A percentile compares a stretch with the other conserved stretches of the same genome.
Evolutionary conservation across 2,329 filamentous ascomycete species (phyloP).

Genomic region (Passalora sequoiae): DNA sequence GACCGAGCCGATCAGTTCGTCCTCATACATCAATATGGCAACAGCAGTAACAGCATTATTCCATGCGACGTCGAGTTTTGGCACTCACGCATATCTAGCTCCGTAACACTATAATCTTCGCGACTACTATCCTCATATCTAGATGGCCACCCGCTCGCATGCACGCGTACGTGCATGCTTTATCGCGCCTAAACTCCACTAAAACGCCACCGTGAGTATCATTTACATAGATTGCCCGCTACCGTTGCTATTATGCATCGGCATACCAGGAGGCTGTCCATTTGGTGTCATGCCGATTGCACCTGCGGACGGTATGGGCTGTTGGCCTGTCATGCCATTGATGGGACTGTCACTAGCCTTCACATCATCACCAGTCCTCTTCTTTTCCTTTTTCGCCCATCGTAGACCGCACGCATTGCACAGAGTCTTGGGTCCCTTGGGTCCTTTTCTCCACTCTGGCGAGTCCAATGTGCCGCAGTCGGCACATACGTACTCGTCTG

Average conservation of each 20-base stretch:
- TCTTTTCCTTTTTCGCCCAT: constrained; percentile 40
- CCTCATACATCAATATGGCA: too few species aligned
- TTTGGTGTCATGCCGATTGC: constrained; percentile 14
- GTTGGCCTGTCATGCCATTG: constrained; percentile 13
- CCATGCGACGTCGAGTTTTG: too few species aligned
- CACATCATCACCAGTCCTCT: constrained; percentile 28
- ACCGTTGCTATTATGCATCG: constrained; percentile 20
- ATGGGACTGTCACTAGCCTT: constrained; percentile 20
- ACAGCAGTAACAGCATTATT: too few species aligned
- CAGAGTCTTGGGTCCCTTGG: constrained; percentile 84
- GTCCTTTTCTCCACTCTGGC: constrained; percentile 93
- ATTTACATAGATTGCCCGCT: constrained; percentile 16
- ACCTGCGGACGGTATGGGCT: constrained; percentile 13
- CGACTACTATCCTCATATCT: too few species aligned
- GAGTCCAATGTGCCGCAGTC: constrained; percentile 93
- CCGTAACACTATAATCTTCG: neutral
- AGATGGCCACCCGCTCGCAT: neutral
- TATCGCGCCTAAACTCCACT: constrained; percentile 1
- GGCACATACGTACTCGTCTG: constrained; percentile 87
- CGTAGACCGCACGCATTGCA: constrained; percentile 81
- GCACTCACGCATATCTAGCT: neutral
- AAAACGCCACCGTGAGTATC: neutral
- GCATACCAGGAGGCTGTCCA: constrained; percentile 22
- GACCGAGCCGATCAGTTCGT: too few species aligned
- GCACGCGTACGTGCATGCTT: constrained; percentile 13